Conservation (phyloP, 768 basidiomycete genomes). For the Cyathus striatus region DNA sequence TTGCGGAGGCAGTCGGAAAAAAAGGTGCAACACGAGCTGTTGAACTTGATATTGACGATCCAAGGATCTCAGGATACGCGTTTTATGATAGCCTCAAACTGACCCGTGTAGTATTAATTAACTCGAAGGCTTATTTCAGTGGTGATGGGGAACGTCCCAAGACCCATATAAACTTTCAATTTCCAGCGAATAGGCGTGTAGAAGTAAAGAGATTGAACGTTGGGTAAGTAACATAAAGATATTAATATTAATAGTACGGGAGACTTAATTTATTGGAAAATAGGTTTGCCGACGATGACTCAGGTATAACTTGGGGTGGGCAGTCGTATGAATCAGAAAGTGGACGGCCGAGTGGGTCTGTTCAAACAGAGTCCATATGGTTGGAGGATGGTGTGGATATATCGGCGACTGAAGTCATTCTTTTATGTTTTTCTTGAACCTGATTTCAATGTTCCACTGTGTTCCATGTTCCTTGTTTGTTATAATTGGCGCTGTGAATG, state of each 20-base stretch:
- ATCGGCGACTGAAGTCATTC: conserved; percentile 40
- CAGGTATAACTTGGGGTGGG: conserved; percentile 52
- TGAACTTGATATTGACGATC: conserved; percentile 44
- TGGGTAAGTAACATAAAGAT: conserved; percentile 22
- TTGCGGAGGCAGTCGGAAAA: conserved; percentile 50
- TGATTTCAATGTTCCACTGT: neutral
- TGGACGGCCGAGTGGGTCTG: conserved; percentile 31
- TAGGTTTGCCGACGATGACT: conserved; percentile 45
- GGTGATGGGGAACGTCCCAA: conserved; percentile 28
- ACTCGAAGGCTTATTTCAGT: conserved; percentile 46
- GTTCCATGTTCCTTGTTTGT: no score
- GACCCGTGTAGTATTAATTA: conserved; percentile 51
- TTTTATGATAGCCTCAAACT: conserved; percentile 45
- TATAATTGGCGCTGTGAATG: no score
- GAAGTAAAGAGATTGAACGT: conserved; percentile 46
- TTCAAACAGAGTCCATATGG: conserved; percentile 17
- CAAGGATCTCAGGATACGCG: conserved; percentile 54
- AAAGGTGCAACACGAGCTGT: conserved; percentile 33
- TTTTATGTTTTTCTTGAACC: conserved; percentile 27
- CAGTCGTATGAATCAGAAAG: conserved; percentile 51
- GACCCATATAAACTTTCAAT: conserved; percentile 36
- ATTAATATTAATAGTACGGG: neutral
- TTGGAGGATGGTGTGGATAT: conserved; percentile 38
- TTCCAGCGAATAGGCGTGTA: conserved; percentile 27
- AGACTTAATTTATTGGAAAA: neutral